Conservation (phyloP, 768 basidiomycete genomes). For the Tulasnella calospora region DNA sequence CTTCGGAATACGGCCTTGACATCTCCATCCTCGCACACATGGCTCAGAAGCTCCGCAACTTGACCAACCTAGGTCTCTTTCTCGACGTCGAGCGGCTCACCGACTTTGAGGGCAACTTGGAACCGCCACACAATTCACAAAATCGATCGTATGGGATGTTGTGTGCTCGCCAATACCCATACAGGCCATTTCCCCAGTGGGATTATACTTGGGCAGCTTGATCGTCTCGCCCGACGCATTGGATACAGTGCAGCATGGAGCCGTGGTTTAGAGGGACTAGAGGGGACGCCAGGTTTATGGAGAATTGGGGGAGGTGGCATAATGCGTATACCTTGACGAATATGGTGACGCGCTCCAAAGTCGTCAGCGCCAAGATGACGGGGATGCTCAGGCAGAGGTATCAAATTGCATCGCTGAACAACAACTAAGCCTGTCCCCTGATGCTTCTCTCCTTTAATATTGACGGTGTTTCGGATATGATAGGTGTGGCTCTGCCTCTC, state of each 20-base stretch:
- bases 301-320: background rate
- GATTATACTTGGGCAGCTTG: background rate
- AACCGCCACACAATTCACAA: background rate
- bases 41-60: background rate
- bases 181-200: background rate
- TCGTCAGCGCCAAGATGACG: background rate
- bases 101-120: background rate
- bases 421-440: background rate
- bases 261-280: background rate
- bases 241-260: background rate
- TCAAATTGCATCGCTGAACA: background rate
- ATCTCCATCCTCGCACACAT: background rate
- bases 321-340: background rate
- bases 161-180: background rate
- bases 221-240: background rate
- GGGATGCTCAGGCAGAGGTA: constrained; percentile 47
- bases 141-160: background rate
- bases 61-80: background rate
- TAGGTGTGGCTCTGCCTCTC: background rate
- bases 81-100: background rate
- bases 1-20: background rate
- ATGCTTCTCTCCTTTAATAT: background rate
- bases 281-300: background rate
- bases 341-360: background rate
- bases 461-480: background rate